Evolutionary conservation across 345 rosid species (phyloP).

Genomic region (Citrus trifoliata): DNA sequence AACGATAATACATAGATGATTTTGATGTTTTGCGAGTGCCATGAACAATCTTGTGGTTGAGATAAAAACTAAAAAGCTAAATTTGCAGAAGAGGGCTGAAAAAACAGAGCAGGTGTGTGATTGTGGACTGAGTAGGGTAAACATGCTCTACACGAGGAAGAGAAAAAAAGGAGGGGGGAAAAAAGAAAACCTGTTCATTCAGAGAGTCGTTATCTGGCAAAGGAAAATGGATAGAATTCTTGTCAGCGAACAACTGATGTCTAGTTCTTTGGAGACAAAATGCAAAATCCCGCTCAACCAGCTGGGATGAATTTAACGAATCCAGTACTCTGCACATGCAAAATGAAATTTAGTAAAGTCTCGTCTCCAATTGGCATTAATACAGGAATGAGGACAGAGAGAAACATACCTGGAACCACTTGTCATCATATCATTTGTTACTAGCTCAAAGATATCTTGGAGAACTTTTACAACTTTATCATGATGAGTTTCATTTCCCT

Average conservation of each 20-base stretch:
- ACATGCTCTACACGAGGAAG: background rate
- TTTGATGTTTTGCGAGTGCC: background rate
- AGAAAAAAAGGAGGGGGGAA: background rate
- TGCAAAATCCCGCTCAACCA: slow-evolving; percentile 31
- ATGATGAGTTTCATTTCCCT: slow-evolving; percentile 54
- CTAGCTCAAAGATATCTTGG: slow-evolving; percentile 90
- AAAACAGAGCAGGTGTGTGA: background rate
- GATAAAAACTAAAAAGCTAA: background rate
- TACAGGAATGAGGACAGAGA: slow-evolving; percentile 11
- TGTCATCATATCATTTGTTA: slow-evolving; percentile 81
- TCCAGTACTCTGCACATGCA: slow-evolving; percentile 47
- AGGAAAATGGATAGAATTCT: slow-evolving; percentile 67
- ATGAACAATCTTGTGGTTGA: background rate
- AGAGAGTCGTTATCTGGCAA: slow-evolving; percentile 64
- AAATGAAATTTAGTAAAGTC: background rate
- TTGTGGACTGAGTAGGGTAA: background rate
- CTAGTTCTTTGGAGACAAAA: slow-evolving; percentile 45
- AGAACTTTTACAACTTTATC: slow-evolving; percentile 70
- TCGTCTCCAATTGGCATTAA: background rate
- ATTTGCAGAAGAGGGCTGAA: background rate
- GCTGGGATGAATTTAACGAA: slow-evolving; percentile 33
- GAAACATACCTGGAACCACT: slow-evolving; percentile 61
- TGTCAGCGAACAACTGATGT: slow-evolving; percentile 62
- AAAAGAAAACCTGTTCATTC: slow-evolving; percentile 62
- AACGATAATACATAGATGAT: background rate